Conservation (phyloP, 176 grass and related monocot genomes). For the Rhynchospora tenuis region DNA sequence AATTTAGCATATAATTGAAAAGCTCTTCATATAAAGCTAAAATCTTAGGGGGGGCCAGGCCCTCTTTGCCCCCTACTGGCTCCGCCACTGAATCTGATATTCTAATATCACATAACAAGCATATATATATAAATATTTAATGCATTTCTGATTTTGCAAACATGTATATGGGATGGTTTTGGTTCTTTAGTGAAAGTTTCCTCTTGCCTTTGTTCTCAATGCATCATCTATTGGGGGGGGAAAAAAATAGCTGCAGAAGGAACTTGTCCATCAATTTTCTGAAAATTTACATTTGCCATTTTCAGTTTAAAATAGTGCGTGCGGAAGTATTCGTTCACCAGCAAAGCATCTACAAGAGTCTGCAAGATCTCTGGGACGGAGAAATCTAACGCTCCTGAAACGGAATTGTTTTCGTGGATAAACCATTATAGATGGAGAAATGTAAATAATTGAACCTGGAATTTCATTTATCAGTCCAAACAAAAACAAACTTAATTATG, state of each 20-base stretch:
- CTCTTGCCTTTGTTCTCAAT: neutral
- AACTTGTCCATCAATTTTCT: neutral
- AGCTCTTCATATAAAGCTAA: no score
- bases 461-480: no score
- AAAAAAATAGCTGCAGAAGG: constrained; percentile 1
- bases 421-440: no score
- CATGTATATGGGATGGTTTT: neutral
- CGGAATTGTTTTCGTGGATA: neutral
- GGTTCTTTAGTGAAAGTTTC: neutral
- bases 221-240: neutral
- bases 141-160: no score
- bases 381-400: constrained; percentile 30
- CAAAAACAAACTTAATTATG: no score
- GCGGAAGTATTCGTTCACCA: constrained; percentile 36
- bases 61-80: no score
- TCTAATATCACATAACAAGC: no score
- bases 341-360: constrained; percentile 33
- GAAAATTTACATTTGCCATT: constrained; percentile 12
- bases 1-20: no score
- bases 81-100: no score
- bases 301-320: constrained; percentile 40
- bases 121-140: no score
- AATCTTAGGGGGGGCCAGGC: no score
- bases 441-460: no score
- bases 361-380: constrained; percentile 45